Evolutionary conservation across 1,139 yeast species (phyloP).

Genomic region (Candida tetrigidarum): DNA sequence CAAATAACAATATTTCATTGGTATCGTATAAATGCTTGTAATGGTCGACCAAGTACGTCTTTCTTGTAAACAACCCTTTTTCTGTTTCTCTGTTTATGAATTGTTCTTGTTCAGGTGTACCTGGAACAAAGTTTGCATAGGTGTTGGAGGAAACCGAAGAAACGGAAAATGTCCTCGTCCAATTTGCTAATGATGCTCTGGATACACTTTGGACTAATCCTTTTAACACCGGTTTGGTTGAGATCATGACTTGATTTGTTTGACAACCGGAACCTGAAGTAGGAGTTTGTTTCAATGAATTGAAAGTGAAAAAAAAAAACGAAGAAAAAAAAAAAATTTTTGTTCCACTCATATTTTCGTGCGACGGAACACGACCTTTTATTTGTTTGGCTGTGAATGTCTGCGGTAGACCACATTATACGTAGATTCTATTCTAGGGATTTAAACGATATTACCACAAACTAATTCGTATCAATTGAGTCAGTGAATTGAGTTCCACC

Average conservation of each 20-base stretch:
- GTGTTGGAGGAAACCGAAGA: background rate
- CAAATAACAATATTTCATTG: conserved; percentile 71
- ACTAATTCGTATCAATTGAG: too few species aligned
- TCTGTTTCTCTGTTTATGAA: conserved; percentile 41
- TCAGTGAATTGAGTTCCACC: too few species aligned
- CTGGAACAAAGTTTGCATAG: conserved; percentile 8
- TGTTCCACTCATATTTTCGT: background rate
- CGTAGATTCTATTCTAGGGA: too few species aligned
- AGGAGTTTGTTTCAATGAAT: background rate
- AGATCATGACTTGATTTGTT: background rate
- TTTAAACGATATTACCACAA: too few species aligned
- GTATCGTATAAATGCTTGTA: conserved; percentile 73
- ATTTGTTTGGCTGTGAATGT: too few species aligned
- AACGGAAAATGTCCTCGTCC: background rate
- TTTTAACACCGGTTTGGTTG: background rate
- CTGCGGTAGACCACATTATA: too few species aligned
- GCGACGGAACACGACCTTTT: background rate
- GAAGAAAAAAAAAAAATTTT: too few species aligned
- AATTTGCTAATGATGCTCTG: background rate
- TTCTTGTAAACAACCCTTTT: conserved; percentile 65
- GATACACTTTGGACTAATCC: background rate
- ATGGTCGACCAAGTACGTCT: conserved; percentile 81
- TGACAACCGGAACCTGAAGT: background rate
- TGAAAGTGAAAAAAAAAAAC: background rate
- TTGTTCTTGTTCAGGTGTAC: conserved; percentile 13